These are phyloP conservation scores for Pistacia atlantica DNA, from an alignment of 345 rosid species.

Conservation along the genomic window DNA sequence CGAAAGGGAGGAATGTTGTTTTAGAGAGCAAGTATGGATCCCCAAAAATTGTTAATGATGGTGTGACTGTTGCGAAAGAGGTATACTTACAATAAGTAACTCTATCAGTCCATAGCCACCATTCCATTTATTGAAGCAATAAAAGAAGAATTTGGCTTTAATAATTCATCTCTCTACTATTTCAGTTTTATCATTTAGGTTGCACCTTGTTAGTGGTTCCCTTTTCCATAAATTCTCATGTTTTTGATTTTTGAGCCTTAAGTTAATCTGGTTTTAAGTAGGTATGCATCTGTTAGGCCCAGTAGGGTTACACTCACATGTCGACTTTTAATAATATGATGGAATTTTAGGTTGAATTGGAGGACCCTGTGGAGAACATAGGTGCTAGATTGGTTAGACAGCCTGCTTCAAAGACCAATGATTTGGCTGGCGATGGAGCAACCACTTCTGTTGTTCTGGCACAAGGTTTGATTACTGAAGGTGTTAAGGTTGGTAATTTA, in stretches of 20 bases:
- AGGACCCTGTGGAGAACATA: conserved; percentile 45
- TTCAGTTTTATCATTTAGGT: not conserved
- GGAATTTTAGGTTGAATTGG: conserved; percentile 34
- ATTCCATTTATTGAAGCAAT: not conserved
- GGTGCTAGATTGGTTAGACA: conserved; percentile 44
- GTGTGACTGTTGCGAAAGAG: conserved; percentile 45
- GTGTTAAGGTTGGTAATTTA: conserved; percentile 33
- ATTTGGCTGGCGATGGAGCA: conserved; percentile 49
- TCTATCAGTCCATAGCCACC: not conserved
- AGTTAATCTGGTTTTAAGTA: not conserved
- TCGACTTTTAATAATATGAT: not conserved
- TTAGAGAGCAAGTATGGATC: conserved; percentile 46
- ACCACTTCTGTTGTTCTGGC: conserved; percentile 45
- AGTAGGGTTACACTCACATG: not conserved
- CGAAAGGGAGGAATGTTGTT: conserved; percentile 42
- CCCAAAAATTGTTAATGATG: conserved; percentile 43
- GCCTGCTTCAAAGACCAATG: conserved; percentile 44
- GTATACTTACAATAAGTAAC: conserved; percentile 7
- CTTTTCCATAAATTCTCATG: not conserved
- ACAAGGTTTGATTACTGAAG: conserved; percentile 44
- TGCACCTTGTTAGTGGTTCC: not conserved
- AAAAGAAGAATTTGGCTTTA: not conserved
- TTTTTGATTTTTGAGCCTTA: not conserved
- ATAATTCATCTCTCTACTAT: not conserved
- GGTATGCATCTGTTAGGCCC: not conserved